Base-by-base conservation (phyloP, 2,329 filamentous ascomycete species). In the Rhynchosporium graminicola region DNA sequence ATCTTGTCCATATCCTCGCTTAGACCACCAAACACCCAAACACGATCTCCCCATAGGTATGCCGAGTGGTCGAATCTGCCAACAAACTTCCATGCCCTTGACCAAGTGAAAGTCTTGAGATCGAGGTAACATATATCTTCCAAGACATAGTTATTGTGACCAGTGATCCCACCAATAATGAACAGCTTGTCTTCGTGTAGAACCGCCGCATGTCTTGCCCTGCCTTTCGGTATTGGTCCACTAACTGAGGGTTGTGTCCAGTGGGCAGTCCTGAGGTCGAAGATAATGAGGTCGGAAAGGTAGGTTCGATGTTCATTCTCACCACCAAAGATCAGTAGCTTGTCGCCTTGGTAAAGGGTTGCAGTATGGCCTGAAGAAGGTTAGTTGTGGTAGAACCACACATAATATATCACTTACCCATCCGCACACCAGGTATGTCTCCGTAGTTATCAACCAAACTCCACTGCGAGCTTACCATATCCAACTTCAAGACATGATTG, bases 231-330 rank as follows among this genome's bases (percentile, higher is more conserved):
- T 33, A 95, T 83, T 0, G 89, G 88, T 1, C 95, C 95, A 47
- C 87, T 86, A 26, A 97, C 87, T 67, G 92, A 86, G 12, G 95
- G 95, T 71, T 97, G 92, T 6, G 91, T 96, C 95, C 95, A 99
- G 73, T 96, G 89, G 42, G 94, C 92, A 0, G 92, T 95, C 74
- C 93, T 91, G 62, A 99, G 85, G 74, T 99, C 93, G 74, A 99
- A 96, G 57, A 99, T 88, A 67, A 98, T 96, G 28, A 99, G 86
- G 75, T 99, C 95, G 54, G 93, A 96, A 12, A 99, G 87, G 74
- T 97, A 97, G 62, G 93, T 93, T 68, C 93, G 87, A 74, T 98
- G 95, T 75, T 99, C 95, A 76, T 99, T 99, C 79, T 99, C 95
- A 68, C 95, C 95, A 61, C 95, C 95, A 74, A 97, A 99, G 1